These are phyloP conservation scores for Porodaedalea pini DNA, from an alignment of 1,284 basidiomycete genomes.

Conservation along the genomic window DNA sequence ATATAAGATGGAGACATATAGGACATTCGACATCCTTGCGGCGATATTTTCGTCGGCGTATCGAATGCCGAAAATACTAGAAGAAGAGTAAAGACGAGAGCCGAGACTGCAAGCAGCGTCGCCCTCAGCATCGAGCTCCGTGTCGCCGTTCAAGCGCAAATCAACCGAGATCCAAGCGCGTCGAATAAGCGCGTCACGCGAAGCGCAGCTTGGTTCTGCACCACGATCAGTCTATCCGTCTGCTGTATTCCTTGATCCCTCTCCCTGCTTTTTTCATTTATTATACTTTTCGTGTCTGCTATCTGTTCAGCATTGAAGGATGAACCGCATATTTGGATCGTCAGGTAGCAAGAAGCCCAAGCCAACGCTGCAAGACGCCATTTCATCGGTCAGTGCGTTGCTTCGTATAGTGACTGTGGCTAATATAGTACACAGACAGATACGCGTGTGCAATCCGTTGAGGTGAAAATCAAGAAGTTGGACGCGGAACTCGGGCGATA, in stretches of 20 bases:
- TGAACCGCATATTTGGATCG: constrained; percentile 83
- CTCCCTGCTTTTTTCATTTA: neutral
- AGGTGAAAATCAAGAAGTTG: constrained; percentile 96
- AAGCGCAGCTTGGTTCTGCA: neutral
- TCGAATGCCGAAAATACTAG: constrained; percentile 20
- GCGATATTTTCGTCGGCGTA: constrained; percentile 42
- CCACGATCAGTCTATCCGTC: neutral
- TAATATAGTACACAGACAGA: constrained; percentile 65
- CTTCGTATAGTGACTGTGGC: neutral
- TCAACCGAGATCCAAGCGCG: neutral
- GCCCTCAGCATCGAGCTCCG: constrained; percentile 10
- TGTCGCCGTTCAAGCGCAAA: neutral
- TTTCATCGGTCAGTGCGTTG: constrained; percentile 63
- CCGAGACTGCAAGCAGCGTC: constrained; percentile 3
- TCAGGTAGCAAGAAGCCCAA: constrained; percentile 83
- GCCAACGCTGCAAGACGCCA: constrained; percentile 86
- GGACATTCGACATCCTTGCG: constrained; percentile 94
- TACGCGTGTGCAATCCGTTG: constrained; percentile 81
- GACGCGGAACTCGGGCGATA: constrained; percentile 91
- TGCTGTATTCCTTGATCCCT: neutral
- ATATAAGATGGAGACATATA: constrained; percentile 95
- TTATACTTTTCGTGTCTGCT: neutral
- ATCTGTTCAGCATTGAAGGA: constrained; percentile 28
- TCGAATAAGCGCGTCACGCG: neutral
- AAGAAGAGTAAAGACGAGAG: constrained; percentile 4